Conservation (phyloP, 164 flowering plant species). For the Sedum album region DNA sequence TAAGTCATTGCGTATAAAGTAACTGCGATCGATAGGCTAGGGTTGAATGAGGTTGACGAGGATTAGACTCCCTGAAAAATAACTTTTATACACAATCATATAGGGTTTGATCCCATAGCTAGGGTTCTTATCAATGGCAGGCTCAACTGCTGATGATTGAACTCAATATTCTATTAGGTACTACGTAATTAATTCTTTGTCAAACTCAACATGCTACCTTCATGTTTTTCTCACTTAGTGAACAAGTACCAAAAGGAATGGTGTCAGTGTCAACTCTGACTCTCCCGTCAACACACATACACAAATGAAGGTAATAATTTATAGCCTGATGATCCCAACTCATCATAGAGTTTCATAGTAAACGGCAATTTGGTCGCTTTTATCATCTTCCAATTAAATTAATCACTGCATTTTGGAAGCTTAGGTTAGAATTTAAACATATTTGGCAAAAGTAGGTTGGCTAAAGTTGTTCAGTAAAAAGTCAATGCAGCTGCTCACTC, state of each 20-base stretch:
- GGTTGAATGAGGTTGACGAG: not conserved
- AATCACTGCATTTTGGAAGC: constrained; percentile 1
- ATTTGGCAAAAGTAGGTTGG: constrained; percentile 6
- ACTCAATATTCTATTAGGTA: too few species aligned
- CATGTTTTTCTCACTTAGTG: not conserved
- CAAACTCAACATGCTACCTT: not conserved
- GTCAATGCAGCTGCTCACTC: not conserved
- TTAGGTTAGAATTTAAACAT: not conserved
- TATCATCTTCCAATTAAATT: not conserved
- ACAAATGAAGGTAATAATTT: not conserved
- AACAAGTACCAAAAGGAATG: not conserved
- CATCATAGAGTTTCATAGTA: not conserved
- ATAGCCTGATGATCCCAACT: not conserved
- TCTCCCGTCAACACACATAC: too few species aligned
- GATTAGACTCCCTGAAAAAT: not conserved
- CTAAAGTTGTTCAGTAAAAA: not conserved
- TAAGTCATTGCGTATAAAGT: not conserved
- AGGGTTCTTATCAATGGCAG: not conserved
- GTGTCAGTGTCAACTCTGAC: not conserved
- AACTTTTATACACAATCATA: not conserved
- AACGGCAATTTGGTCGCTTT: not conserved
- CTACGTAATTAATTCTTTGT: not conserved
- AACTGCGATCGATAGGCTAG: not conserved
- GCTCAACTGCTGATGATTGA: not conserved
- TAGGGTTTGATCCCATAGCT: not conserved